Conservation (phyloP, 2,329 filamentous ascomycete species). For the Alternaria sp. region DNA sequence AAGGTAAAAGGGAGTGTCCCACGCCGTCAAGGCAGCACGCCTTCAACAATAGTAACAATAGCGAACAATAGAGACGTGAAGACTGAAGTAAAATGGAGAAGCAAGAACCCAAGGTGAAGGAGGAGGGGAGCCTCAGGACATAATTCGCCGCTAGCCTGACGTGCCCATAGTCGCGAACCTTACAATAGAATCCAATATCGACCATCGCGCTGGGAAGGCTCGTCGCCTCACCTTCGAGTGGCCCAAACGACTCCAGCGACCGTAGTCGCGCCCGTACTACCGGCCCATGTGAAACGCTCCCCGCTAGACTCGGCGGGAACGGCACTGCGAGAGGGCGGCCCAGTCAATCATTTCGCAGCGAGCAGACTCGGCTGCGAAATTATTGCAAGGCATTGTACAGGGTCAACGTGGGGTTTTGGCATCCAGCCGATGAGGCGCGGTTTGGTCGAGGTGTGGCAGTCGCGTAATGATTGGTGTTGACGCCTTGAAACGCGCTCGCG, state of each 20-base stretch:
- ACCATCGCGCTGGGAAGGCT: conserved; percentile 36
- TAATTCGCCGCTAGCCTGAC: conserved; percentile 26
- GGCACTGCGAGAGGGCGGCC: conserved; percentile 14
- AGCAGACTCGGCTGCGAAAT: conserved; percentile 9
- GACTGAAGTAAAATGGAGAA: conserved; percentile 21
- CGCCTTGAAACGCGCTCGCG: conserved; percentile 34
- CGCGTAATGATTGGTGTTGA: conserved; percentile 45
- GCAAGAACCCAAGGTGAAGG: conserved; percentile 23
- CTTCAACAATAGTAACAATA: conserved; percentile 48
- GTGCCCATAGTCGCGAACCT: conserved; percentile 34
- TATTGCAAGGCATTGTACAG: conserved; percentile 4
- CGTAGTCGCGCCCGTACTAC: conserved; percentile 23
- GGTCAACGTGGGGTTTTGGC: conserved; percentile 15
- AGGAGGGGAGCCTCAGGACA: conserved; percentile 22
- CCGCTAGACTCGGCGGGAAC: conserved; percentile 19
- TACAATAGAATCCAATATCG: conserved; percentile 37
- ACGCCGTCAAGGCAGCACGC: conserved; percentile 44
- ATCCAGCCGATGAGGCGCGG: conserved; percentile 31
- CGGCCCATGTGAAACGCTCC: conserved; percentile 35
- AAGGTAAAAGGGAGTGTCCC: conserved; percentile 25
- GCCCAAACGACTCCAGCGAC: conserved; percentile 38
- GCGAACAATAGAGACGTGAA: conserved; percentile 39
- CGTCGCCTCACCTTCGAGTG: conserved; percentile 38
- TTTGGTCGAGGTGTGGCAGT: conserved; percentile 35
- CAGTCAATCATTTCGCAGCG: conserved; percentile 21